Base-by-base conservation (phyloP, 2,329 filamentous ascomycete species). In the Hypoxylon sp. region DNA sequence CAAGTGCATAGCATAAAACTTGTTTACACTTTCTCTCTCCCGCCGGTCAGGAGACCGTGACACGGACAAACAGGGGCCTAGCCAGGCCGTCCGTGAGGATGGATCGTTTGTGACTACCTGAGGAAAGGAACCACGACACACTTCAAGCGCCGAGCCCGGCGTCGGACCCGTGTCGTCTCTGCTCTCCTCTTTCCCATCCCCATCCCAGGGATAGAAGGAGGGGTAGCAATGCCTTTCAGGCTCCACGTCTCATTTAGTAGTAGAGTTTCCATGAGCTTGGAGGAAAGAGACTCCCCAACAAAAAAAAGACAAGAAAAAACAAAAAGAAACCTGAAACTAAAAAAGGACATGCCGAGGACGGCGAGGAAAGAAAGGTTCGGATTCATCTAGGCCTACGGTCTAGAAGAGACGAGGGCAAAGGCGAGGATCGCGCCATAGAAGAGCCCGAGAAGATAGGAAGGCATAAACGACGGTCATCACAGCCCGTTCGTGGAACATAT, bases 1-100 rank as follows among this genome's bases (percentile, higher is more conserved):
- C 68, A 69, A 69, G 68, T 68, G 68, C 68, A 69, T 51, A 63
- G 37, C 50, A 35, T 35, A 15, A 35, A 17, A n/a, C 48, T 27
- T 52, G 52, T 47, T 61, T 63, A 59, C 60, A 60, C 57, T 62
- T 63, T 47, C 55, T 48, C 55, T 48, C 55, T 63, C 47, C 60
- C 52, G 41, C 52, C 55, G 60, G 58, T 60, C 60, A 55, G 60
- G 58, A 65, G 57, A 62, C 60, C 55, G 55, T 48, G 57, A 51
- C 37, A 35, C 31, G 31, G 31, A 35, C n/a, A n/a, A n/a, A n/a
- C n/a, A n/a, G 43, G 50, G 51, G 50, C 57, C 53, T 64, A 49
- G 48, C 55, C 50, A 64, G 60, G 60, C 49, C 3, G 7, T 55
- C 49, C 40, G 24, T 54, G 48, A 58, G 60, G 55, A 62, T 48